Percentiles rank a stretch among this genome's conserved stretches.
These are phyloP conservation scores for Parafenestella ontariensis DNA, from an alignment of 2,329 filamentous ascomycete genomes.

Conservation along the genomic window DNA sequence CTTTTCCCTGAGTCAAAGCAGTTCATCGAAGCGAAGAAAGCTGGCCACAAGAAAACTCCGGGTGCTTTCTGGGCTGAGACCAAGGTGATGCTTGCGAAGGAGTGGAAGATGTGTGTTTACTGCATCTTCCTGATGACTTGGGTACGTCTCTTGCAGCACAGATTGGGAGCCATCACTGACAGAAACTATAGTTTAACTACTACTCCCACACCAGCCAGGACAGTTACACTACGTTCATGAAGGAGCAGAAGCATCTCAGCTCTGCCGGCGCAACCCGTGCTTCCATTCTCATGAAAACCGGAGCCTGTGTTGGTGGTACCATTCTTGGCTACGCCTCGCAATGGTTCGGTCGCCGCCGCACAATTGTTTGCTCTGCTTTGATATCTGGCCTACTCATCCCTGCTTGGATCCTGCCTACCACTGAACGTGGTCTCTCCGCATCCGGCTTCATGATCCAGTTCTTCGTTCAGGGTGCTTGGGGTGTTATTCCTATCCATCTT, in stretches of 20 bases:
- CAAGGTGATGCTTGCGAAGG: slow-evolving; percentile 69
- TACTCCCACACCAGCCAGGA: slow-evolving; percentile 84
- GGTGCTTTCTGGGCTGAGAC: slow-evolving; percentile 72
- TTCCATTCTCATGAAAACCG: slow-evolving; percentile 81
- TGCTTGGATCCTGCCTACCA: slow-evolving; percentile 72
- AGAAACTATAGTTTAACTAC: slow-evolving; percentile 56
- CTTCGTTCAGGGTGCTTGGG: slow-evolving; percentile 55
- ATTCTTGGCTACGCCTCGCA: slow-evolving; percentile 78
- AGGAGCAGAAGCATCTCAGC: slow-evolving; percentile 71
- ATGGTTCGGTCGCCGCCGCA: slow-evolving; percentile 74
- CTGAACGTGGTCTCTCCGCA: slow-evolving; percentile 66
- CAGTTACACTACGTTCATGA: slow-evolving; percentile 82
- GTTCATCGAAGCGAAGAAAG: slow-evolving; percentile 73
- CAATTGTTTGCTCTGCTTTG: slow-evolving; percentile 68
- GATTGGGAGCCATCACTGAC: slow-evolving; percentile 6
- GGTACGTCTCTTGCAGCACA: slow-evolving; percentile 33
- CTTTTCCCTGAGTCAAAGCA: slow-evolving; percentile 77
- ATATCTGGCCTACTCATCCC: slow-evolving; percentile 70
- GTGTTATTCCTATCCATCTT: slow-evolving; percentile 67
- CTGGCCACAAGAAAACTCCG: slow-evolving; percentile 59
- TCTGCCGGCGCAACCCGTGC: slow-evolving; percentile 72
- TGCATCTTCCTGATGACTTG: slow-evolving; percentile 80
- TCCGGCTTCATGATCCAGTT: slow-evolving; percentile 73
- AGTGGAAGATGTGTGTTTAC: slow-evolving; percentile 82
- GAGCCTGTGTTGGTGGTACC: slow-evolving; percentile 76